Evolutionary conservation across 2,329 filamentous ascomycete species (phyloP), one percentile per base, ranked within the genome.

Genomic region (Pyrenophora graminea): DNA sequence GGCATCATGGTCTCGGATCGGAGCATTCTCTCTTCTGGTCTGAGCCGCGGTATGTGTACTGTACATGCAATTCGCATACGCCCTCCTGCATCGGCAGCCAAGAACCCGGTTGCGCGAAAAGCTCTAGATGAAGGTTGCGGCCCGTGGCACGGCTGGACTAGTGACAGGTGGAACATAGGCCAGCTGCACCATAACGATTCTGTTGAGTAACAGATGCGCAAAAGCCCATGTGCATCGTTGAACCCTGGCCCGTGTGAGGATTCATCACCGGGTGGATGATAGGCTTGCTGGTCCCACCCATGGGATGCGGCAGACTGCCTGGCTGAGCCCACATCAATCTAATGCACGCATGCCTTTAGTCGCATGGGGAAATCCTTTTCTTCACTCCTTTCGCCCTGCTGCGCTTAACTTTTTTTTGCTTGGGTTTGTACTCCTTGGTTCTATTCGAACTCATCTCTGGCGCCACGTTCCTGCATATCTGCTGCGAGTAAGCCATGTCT

Each of bases 401-500:
- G 39, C 48, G 30, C 48, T 27, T 19, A 30, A n/a, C 39, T 25
- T 40, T 46, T 40, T 18, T 27, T 44, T 13, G 30, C 38, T 51
- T 15, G 32, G 30, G 17, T 37, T 31, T 33, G 17, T 49, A 33
- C 38, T 32, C 18, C 27, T 39, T 37, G 19, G 30, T 45, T 13
- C n/a, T 32, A 9, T 39, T 19, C 36, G 12, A 37, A n/a, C 30
- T 44, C 43, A 45, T 45, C 41, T 52, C 53, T 58, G 52, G 52
- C 48, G 41, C 52, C 51, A 40, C 50, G 36, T 49, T 46, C 48
- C 37, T 55, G 53, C 51, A 60, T 46, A 47, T 33, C 17, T 25
- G 43, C 50, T 46, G 32, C 25, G 21, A n/a, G 39, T 47, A 36
- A 47, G 51, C 43, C 36, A 62, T 63, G 55, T 54, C 60, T 53